Evolutionary conservation across 2,329 filamentous ascomycete genomes (phyloP).

Genomic region (Chalaropsis thielavioides): DNA sequence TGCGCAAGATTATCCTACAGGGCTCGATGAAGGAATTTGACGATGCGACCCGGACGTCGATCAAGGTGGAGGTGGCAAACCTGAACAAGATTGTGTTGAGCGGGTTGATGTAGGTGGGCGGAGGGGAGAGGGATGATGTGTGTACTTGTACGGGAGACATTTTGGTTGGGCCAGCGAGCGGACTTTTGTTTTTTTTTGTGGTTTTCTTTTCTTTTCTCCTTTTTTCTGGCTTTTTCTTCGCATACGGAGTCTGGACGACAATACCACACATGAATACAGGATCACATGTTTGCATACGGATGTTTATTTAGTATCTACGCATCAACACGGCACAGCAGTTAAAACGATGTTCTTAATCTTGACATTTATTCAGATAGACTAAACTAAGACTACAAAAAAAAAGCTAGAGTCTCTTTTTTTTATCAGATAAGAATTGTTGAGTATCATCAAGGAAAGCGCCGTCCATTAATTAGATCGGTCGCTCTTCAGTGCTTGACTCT

Average conservation of each 20-base stretch:
- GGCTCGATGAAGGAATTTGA: conserved; percentile 87
- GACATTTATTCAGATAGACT: background rate
- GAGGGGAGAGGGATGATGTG: too few relatives aligned
- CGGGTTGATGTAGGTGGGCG: conserved; percentile 51
- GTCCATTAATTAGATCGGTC: conserved; percentile 17
- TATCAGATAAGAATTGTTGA: conserved; percentile 17
- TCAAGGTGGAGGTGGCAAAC: conserved; percentile 68
- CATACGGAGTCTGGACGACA: too few relatives aligned
- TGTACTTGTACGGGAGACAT: too few relatives aligned
- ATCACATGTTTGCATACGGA: too few relatives aligned
- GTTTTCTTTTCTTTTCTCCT: too few relatives aligned
- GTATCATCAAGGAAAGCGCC: conserved; percentile 17
- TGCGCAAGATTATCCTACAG: conserved; percentile 79
- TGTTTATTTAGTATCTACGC: too few relatives aligned
- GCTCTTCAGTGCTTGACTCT: conserved; percentile 97
- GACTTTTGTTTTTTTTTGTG: too few relatives aligned
- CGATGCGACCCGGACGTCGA: conserved; percentile 60
- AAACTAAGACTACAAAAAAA: background rate
- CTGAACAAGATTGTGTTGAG: conserved; percentile 82
- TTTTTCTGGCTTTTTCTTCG: too few relatives aligned
- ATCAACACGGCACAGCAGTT: too few relatives aligned
- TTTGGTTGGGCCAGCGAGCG: too few relatives aligned
- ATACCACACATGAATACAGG: too few relatives aligned
- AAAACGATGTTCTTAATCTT: too few relatives aligned
- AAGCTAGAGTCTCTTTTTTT: conserved; percentile 2